Conservation (phyloP, 768 basidiomycete species). For the Termitomyces bulborhizus region DNA sequence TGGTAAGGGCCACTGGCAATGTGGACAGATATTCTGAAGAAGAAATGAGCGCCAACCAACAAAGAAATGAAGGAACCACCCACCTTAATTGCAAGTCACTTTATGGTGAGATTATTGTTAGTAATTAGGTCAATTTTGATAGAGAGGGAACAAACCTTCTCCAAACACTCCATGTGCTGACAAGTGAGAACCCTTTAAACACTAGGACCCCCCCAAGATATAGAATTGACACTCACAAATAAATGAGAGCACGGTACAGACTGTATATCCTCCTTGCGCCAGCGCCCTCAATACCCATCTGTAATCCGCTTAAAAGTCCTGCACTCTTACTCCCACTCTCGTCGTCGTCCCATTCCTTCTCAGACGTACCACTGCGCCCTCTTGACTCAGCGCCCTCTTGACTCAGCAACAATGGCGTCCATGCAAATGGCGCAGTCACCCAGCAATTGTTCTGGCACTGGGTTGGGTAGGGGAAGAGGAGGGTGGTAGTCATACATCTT, state of each 20-base stretch:
- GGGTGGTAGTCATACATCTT: slow-evolving; percentile 86
- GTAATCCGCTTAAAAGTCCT: slow-evolving; percentile 39
- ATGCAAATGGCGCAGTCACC: slow-evolving; percentile 94
- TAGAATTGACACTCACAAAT: slow-evolving; percentile 51
- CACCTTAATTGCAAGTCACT: slow-evolving; percentile 78
- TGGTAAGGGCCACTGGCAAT: slow-evolving; percentile 79
- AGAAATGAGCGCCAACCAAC: slow-evolving; percentile 1
- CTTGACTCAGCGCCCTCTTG: slow-evolving; percentile 35
- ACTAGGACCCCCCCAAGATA: background rate
- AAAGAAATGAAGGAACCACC: background rate
- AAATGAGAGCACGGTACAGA: slow-evolving; percentile 86
- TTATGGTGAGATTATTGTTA: slow-evolving; percentile 2
- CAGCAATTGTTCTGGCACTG: slow-evolving; percentile 66
- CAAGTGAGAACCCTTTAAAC: background rate
- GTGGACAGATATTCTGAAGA: slow-evolving; percentile 81
- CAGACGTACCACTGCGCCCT: slow-evolving; percentile 25
- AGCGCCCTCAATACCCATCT: slow-evolving; percentile 35
- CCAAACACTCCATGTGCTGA: slow-evolving; percentile 83
- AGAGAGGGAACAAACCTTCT: slow-evolving; percentile 45
- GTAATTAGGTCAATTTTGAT: slow-evolving; percentile 7
- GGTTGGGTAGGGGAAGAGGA: slow-evolving; percentile 59
- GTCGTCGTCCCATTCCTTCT: slow-evolving; percentile 6
- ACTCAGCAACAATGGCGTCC: slow-evolving; percentile 68
- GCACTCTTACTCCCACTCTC: slow-evolving; percentile 21
- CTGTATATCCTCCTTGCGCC: slow-evolving; percentile 66